Conservation (phyloP, 2,329 filamentous ascomycete species). For the Aureobasidium leucospermi region DNA sequence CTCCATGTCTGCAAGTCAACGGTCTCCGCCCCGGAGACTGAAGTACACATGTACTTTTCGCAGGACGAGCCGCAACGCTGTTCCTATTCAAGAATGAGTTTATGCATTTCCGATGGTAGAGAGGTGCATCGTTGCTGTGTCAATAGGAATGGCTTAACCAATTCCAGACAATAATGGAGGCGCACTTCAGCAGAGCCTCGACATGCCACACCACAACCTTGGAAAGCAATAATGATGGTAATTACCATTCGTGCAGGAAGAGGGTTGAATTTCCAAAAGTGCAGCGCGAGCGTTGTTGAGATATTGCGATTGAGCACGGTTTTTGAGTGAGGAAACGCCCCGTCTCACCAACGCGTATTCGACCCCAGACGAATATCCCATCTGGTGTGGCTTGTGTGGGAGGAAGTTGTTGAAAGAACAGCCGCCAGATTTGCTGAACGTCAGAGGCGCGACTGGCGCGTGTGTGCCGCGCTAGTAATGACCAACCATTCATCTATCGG, state of each 20-base stretch:
- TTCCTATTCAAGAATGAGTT: conserved; percentile 7
- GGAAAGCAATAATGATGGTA: neutral
- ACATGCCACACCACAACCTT: neutral
- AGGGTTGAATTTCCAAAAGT: neutral
- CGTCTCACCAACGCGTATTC: conserved; percentile 5
- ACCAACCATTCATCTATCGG: conserved; percentile 3
- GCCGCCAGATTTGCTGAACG: conserved; percentile 7
- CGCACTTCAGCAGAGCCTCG: neutral
- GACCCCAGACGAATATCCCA: neutral
- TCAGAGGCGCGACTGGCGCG: conserved; percentile 9
- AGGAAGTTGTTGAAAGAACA: conserved; percentile 10
- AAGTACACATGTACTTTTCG: conserved; percentile 3
- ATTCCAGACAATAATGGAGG: neutral
- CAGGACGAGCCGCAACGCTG: neutral
- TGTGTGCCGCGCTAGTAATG: neutral
- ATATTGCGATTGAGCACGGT: neutral
- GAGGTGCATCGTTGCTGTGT: conserved; percentile 2
- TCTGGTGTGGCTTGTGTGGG: conserved; percentile 1
- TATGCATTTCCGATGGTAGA: neutral
- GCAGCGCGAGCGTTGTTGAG: conserved; percentile 1
- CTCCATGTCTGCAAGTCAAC: neutral
- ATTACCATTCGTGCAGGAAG: neutral
- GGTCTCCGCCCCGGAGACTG: neutral
- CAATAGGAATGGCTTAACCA: neutral
- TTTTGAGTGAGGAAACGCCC: neutral